These are phyloP conservation scores for Penicillium paradoxum DNA, from an alignment of 495 filamentous ascomycete genomes.

Conservation along the genomic window DNA sequence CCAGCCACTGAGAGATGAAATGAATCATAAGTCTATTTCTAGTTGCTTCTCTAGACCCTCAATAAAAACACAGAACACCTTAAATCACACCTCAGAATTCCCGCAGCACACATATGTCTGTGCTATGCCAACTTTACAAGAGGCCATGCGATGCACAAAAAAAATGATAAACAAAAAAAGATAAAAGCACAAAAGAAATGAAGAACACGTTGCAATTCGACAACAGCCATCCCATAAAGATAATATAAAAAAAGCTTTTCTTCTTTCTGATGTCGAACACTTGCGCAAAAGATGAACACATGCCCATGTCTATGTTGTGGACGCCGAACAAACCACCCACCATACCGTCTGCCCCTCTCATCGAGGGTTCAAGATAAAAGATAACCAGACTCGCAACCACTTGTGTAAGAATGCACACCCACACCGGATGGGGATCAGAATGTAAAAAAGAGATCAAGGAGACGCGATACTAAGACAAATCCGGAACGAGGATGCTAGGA, in stretches of 20 bases:
- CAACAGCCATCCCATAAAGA: conserved; percentile 25
- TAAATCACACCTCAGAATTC: conserved; percentile 23
- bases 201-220: conserved; percentile 19
- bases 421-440: conserved; percentile 25
- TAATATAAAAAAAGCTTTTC: conserved; percentile 21
- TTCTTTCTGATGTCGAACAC: conserved; percentile 22
- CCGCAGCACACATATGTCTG: conserved; percentile 25
- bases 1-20: background rate
- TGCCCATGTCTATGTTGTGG: conserved; percentile 47
- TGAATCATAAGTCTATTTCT: conserved; percentile 24
- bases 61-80: conserved; percentile 7
- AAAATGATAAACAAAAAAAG: background rate
- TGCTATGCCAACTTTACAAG: conserved; percentile 25
- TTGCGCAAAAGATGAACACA: conserved; percentile 32
- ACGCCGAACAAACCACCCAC: conserved; percentile 43
- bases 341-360: conserved; percentile 35
- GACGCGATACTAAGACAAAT: conserved; percentile 19
- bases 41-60: conserved; percentile 25
- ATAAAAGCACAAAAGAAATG: conserved; percentile 11
- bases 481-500: conserved; percentile 11
- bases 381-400: conserved; percentile 28
- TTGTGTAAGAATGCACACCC: conserved; percentile 34
- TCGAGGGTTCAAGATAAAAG: conserved; percentile 27
- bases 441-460: conserved; percentile 21
- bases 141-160: conserved; percentile 27